phyloP scores from a whole-genome alignment of 164 flowering plant genomes.

The Cinnamomum micranthum region DNA sequence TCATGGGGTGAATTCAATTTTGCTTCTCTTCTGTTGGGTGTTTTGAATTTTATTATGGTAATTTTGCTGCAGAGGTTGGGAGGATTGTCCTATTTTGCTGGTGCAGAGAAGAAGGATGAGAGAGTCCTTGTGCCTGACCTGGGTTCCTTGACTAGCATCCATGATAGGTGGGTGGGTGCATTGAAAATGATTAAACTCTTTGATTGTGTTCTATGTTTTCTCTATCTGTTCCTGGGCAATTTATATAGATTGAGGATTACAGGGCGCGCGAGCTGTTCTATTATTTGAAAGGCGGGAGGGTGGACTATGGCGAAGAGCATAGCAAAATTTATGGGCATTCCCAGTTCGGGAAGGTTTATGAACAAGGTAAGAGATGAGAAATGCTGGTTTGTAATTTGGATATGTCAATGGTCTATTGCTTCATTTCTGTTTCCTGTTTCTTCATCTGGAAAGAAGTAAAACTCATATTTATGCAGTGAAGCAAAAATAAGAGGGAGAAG shows the following conservation, averaged over 20 bases:
- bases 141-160: conserved; percentile 92
- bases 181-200: not conserved
- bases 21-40: not conserved
- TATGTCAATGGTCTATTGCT: not conserved
- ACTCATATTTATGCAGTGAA: not conserved
- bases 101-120: conserved; percentile 98
- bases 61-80: conserved; percentile 62
- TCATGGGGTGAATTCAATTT: not conserved
- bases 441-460: not conserved
- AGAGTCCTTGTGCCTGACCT: conserved; percentile 95
- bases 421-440: not conserved
- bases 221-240: not conserved
- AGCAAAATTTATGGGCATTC: conserved; percentile 82
- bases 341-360: conserved; percentile 74
- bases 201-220: not conserved
- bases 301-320: conserved; percentile 96
- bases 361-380: conserved; percentile 43
- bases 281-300: conserved; percentile 94
- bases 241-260: conserved; percentile 15
- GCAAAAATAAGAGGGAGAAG: not conserved
- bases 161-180: conserved; percentile 61
- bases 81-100: conserved; percentile 89
- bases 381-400: not conserved
- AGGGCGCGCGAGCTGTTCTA: conserved; percentile 98
- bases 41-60: not conserved